Evolutionary conservation across 495 filamentous ascomycete species (phyloP).

Genomic region (Aspergillus diversus): DNA sequence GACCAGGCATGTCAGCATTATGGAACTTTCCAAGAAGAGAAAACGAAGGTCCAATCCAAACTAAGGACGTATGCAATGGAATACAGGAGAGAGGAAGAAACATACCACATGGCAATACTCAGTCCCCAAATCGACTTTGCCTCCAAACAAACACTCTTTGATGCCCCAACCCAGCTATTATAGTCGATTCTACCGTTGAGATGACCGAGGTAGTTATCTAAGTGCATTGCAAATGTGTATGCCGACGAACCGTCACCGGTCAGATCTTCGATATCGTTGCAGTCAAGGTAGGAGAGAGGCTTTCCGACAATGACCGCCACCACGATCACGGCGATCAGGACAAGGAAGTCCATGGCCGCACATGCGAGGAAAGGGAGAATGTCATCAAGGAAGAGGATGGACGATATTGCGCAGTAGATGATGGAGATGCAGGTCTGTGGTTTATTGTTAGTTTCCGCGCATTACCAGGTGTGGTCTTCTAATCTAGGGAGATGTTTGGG

Average conservation of each 20-base stretch:
- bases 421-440: slow-evolving; percentile 71
- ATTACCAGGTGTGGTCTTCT: not conserved
- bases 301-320: slow-evolving; percentile 75
- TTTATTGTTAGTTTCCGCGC: slow-evolving; percentile 10
- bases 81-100: slow-evolving; percentile 19
- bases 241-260: slow-evolving; percentile 39
- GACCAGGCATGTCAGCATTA: slow-evolving; percentile 7
- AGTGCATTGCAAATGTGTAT: slow-evolving; percentile 49
- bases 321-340: slow-evolving; percentile 73
- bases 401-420: slow-evolving; percentile 75
- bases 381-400: slow-evolving; percentile 75
- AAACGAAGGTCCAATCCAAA: slow-evolving; percentile 2
- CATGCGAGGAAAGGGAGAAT: slow-evolving; percentile 74
- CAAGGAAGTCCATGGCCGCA: slow-evolving; percentile 62
- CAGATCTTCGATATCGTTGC: slow-evolving; percentile 55
- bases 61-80: slow-evolving; percentile 1
- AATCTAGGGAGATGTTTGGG: not conserved
- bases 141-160: slow-evolving; percentile 76
- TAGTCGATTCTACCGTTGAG: slow-evolving; percentile 55
- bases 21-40: too few species aligned
- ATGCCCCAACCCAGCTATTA: slow-evolving; percentile 63
- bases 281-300: slow-evolving; percentile 78
- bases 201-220: slow-evolving; percentile 43
- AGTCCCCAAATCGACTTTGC: slow-evolving; percentile 91
- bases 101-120: slow-evolving; percentile 76